Base-by-base conservation (phyloP, 768 basidiomycete genomes). In the Cystobasidium tubakii region DNA sequence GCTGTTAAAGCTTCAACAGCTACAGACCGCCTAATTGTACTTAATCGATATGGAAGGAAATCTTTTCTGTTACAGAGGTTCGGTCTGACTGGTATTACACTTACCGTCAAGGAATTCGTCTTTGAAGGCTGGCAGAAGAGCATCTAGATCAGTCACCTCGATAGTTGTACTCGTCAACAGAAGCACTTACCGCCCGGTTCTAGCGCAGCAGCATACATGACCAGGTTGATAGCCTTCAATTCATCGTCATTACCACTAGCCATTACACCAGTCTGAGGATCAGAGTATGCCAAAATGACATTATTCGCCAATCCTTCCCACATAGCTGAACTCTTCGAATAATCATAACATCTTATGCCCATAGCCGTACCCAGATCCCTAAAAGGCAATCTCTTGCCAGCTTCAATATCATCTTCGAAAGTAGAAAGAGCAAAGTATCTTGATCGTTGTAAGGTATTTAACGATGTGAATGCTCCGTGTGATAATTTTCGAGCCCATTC, bases 401-500 rank as follows among this genome's bases (percentile, higher is more conserved):
- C 46, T 50, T 50, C 46, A 50, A 50, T 50, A 50, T 50, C 46
- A 50, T 50, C 46, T 50, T 50, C 63, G 17, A 43, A 36, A 27
- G 33, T 34, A 36, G 25, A 27, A 10, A 27, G 34, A 27, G 63
- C 33, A 25, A 65, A 65, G 42, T 65, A 65, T 34, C 63, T 43
- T 17, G 63, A 27, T 17, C 63, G 31, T 65, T 65, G 31, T 42
- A 65, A 44, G 17, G 33, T 29, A 27, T 44, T 43, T 65, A 43
- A 62, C 2, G 57, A 76, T 13, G 42, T 36, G 23, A 70, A 57
- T 1, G 79, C 79, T 25, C 76, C 73, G 31, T 75, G 46, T 43
- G 75, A 65, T n/a, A 80, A 73, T 50, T 71, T 73, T 17, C 70
- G 77, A 9, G 78, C 80, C 80, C 78, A 78, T 39, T 70, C 73